Evolutionary conservation across 2,329 filamentous ascomycete species (phyloP), one percentile per base, ranked within the genome.

Genomic region (Pseudocercospora vitis): DNA sequence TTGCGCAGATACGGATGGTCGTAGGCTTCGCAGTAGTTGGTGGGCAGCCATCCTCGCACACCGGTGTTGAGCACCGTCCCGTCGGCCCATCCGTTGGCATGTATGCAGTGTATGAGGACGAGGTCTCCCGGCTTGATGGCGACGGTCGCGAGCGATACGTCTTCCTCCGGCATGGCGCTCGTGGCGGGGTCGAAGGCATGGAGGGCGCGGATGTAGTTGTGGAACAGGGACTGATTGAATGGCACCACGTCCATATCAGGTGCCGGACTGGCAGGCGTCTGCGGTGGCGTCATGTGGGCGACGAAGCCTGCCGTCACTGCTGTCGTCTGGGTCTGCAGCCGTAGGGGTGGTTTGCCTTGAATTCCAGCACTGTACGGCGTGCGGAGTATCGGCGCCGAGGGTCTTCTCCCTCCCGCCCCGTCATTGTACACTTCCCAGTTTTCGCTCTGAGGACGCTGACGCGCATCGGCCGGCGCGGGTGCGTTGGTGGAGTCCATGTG

Each of bases 41-140:
- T 99, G 2, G 94, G 94, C 56, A 99, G 77, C 94, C 94, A 99
- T 58, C 94, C 94, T 63, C 94, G 82, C 47, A 88, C 87, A 21
- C 92, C 92, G 2, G 91, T 89, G 19, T 87, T 81, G 57, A 99
- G 75, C 33, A 96, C 78, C 0, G 94, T 99, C 48, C 94, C 94
- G 71, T 99, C 94, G 26, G 94, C 94, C 94, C 94, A 99, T 63
- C 94, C 94, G 75, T 97, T 99, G 56, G 90, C 94, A 72, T 99
- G 94, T 62, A 97, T 89, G 3, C 94, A 96, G 72, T 99, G 94
- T 18, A 99, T 88, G 53, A 99, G 75, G 50, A 99, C 87, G 45
- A 99, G 83, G 67, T 99, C 94, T 55, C 94, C 94, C 68, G 94
- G 87, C 63, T 89, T 88, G 52, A 99, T 80, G 18, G 91, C 88